Evolutionary conservation across 495 filamentous ascomycete genomes (phyloP).

Genomic region (Neurospora intermedia): DNA sequence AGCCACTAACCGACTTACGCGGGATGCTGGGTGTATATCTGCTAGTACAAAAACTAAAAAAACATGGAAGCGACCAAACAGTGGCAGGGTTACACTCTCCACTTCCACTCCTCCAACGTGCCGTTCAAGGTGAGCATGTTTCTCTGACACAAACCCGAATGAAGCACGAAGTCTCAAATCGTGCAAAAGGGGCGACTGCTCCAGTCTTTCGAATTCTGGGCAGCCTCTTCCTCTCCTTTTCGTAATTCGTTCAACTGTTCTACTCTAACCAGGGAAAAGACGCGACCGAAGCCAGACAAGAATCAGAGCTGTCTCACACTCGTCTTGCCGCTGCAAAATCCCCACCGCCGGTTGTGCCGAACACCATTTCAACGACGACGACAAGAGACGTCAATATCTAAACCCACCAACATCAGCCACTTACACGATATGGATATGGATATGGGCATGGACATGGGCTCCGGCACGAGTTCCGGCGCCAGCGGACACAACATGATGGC

Average conservation of each 20-base stretch:
- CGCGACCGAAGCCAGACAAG: not conserved
- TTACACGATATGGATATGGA: not conserved
- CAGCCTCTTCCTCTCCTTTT: not conserved
- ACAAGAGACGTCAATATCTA: not conserved
- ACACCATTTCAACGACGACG: not conserved
- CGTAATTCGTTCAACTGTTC: not conserved
- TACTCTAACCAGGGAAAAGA: not conserved
- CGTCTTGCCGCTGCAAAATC: not conserved
- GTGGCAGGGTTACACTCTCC: not conserved
- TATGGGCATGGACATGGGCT: not conserved
- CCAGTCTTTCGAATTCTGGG: not conserved
- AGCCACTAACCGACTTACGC: not conserved
- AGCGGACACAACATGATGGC: slow-evolving; percentile 32
- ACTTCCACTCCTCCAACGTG: not conserved
- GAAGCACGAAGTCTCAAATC: not conserved
- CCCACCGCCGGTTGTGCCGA: not conserved
- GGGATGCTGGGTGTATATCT: not conserved
- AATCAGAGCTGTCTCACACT: not conserved
- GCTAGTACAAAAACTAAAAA: not conserved
- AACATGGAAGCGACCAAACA: not conserved
- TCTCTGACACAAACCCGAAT: not conserved
- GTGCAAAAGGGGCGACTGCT: not conserved
- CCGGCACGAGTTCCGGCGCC: slow-evolving; percentile 5
- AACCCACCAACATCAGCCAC: slow-evolving; percentile 4
- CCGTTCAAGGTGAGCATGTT: not conserved